These are phyloP conservation scores for Heimioporus sp. DNA, from an alignment of 768 basidiomycete species.

Conservation along the genomic window DNA sequence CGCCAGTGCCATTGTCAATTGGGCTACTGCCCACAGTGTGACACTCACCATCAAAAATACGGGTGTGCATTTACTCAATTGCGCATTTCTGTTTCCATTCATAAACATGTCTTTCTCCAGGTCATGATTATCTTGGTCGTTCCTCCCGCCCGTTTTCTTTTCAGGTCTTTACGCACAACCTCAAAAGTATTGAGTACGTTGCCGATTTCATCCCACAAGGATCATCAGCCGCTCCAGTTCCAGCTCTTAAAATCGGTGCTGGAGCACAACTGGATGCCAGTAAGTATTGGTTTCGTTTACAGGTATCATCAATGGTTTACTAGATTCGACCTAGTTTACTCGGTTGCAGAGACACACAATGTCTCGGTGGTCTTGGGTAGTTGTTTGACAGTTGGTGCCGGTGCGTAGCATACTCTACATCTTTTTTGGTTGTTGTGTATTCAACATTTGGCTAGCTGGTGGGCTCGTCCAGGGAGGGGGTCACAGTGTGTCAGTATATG, in stretches of 20 bases:
- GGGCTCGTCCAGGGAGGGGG: slow-evolving; percentile 51
- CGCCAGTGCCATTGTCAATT: slow-evolving; percentile 14
- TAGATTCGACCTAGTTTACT: slow-evolving; percentile 6
- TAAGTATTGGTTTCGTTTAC: neutral
- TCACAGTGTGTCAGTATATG: neutral
- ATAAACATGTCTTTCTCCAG: neutral
- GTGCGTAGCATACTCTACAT: neutral
- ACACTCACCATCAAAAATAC: slow-evolving; percentile 22
- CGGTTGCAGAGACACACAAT: slow-evolving; percentile 4
- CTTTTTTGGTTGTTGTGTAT: neutral
- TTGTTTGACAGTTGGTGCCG: slow-evolving; percentile 18
- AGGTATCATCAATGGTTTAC: neutral
- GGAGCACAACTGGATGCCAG: slow-evolving; percentile 12
- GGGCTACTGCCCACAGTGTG: slow-evolving; percentile 13
- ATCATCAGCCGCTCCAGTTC: slow-evolving; percentile 6
- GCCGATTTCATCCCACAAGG: slow-evolving; percentile 17
- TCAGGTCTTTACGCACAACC: slow-evolving; percentile 16
- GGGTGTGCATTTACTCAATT: neutral
- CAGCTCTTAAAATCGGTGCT: slow-evolving; percentile 13
- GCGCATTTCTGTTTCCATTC: neutral
- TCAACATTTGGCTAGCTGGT: slow-evolving; percentile 17
- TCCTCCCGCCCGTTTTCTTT: slow-evolving; percentile 15
- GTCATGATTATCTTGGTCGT: slow-evolving; percentile 18
- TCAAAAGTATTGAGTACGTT: slow-evolving; percentile 6
- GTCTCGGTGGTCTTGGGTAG: slow-evolving; percentile 15